Evolutionary conservation across 805 yeast genomes (phyloP).

Genomic region (Myxozyma melibiosi): DNA sequence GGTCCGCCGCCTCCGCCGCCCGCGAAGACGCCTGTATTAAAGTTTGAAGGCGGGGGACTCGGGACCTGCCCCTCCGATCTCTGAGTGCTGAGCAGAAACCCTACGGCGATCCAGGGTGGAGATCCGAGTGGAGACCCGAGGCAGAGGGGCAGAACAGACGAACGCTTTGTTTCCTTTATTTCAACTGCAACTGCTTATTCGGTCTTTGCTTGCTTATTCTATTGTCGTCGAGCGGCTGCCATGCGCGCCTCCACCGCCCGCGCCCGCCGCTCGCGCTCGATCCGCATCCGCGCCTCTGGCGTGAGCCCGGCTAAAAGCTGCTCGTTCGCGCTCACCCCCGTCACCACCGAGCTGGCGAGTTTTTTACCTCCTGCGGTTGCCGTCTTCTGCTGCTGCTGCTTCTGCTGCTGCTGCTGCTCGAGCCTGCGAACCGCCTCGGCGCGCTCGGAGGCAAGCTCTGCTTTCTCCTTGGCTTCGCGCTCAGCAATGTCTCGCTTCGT

Average conservation of each 20-base stretch:
- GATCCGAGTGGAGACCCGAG: too few species aligned
- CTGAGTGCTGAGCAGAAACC: too few species aligned
- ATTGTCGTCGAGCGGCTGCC: constrained; percentile 2
- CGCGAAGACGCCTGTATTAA: too few species aligned
- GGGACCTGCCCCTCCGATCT: too few species aligned
- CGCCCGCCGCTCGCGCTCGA: constrained; percentile 94
- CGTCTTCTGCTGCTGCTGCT: constrained; percentile 11
- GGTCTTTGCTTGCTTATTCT: too few species aligned
- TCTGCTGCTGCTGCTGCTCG: constrained; percentile 25
- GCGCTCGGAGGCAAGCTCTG: constrained; percentile 19
- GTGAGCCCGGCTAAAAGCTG: constrained; percentile 53
- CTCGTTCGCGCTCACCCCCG: constrained; percentile 33
- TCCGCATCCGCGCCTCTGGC: constrained; percentile 70
- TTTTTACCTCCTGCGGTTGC: constrained; percentile 8
- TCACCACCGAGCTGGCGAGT: constrained; percentile 34
- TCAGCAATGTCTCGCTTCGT: constrained; percentile 41
- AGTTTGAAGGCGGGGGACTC: too few species aligned
- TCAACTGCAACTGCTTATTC: too few species aligned
- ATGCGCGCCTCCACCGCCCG: constrained; percentile 91
- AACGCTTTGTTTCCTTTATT: too few species aligned
- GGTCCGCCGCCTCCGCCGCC: constrained; percentile 1
- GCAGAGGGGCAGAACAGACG: too few species aligned
- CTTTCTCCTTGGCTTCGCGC: constrained; percentile 31
- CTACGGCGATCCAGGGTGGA: too few species aligned
- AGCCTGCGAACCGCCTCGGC: constrained; percentile 35